Percentiles rank a stretch among this genome's conserved stretches.
Conservation (phyloP, 208 protist genomes). For the Leishmania aethiopica region DNA sequence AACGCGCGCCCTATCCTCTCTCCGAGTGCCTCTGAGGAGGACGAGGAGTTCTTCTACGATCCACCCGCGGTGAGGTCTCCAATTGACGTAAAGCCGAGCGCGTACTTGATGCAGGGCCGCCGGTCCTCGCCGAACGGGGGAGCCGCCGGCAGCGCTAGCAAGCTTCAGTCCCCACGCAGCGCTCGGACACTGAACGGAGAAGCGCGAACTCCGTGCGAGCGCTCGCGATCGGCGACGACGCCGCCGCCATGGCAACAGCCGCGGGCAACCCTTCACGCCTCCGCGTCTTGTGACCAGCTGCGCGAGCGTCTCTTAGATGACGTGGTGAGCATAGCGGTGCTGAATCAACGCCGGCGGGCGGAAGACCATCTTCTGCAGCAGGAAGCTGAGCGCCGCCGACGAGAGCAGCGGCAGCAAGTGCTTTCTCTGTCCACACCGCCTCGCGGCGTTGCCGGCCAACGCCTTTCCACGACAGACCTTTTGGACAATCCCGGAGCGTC, state of each 20-base stretch:
- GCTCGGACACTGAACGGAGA: conserved; percentile 7
- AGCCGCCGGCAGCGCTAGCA: background rate
- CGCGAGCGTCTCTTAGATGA: conserved; percentile 35
- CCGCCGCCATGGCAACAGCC: background rate
- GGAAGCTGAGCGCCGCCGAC: conserved; percentile 24
- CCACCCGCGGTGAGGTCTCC: conserved; percentile 22
- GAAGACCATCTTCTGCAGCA: conserved; percentile 17
- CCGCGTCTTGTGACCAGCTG: conserved; percentile 14
- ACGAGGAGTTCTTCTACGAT: conserved; percentile 29
- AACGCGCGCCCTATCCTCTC: background rate
- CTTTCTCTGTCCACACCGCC: background rate
- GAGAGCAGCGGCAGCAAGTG: conserved; percentile 22
- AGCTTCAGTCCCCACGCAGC: conserved; percentile 14
- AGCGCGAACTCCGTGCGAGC: conserved; percentile 16
- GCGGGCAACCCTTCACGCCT: background rate
- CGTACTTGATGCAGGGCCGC: conserved; percentile 30
- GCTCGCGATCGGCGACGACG: conserved; percentile 18
- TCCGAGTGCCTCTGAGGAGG: conserved; percentile 13
- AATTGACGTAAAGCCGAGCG: conserved; percentile 38
- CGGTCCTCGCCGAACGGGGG: background rate
- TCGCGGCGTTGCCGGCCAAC: background rate
- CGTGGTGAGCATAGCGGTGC: conserved; percentile 27
- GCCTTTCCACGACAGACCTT: conserved; percentile 2
- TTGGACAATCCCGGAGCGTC: background rate
- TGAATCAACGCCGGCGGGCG: conserved; percentile 22